Conservation (phyloP, 441 rosid genomes). For the Mallotus japonicus region DNA sequence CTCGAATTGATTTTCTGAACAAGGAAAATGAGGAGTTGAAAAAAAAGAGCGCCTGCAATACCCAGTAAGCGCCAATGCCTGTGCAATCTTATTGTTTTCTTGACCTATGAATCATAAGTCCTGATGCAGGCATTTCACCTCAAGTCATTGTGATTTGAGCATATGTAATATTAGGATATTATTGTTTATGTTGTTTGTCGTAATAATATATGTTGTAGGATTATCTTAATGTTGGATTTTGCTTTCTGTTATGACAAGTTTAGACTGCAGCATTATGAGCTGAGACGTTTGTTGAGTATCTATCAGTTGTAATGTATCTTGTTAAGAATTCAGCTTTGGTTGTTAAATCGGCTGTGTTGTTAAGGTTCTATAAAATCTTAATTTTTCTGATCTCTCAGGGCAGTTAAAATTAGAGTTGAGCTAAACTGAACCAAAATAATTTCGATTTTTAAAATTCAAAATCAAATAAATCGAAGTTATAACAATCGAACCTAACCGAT, state of each 20-base stretch:
- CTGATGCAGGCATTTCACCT: neutral
- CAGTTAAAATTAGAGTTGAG: too few species aligned
- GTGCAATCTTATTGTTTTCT: neutral
- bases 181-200: slow-evolving; percentile 10
- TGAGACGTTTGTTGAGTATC: slow-evolving; percentile 5
- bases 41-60: slow-evolving; percentile 38
- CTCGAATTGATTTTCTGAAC: slow-evolving; percentile 54
- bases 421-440: too few species aligned
- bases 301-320: slow-evolving; percentile 2
- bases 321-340: neutral
- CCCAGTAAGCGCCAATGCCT: neutral
- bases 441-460: too few species aligned
- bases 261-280: slow-evolving; percentile 1
- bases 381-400: too few species aligned
- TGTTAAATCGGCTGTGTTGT: neutral
- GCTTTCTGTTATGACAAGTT: neutral
- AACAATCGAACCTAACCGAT: too few species aligned
- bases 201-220: slow-evolving; percentile 11
- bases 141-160: neutral
- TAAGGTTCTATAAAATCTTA: too few species aligned
- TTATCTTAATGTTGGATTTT: slow-evolving; percentile 18
- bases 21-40: slow-evolving; percentile 75
- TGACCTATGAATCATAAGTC: slow-evolving; percentile 14
- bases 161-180: slow-evolving; percentile 14
- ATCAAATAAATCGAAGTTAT: too few species aligned